Conservation (phyloP, 2,329 filamentous ascomycete species). For the Emergomyces orientalis region DNA sequence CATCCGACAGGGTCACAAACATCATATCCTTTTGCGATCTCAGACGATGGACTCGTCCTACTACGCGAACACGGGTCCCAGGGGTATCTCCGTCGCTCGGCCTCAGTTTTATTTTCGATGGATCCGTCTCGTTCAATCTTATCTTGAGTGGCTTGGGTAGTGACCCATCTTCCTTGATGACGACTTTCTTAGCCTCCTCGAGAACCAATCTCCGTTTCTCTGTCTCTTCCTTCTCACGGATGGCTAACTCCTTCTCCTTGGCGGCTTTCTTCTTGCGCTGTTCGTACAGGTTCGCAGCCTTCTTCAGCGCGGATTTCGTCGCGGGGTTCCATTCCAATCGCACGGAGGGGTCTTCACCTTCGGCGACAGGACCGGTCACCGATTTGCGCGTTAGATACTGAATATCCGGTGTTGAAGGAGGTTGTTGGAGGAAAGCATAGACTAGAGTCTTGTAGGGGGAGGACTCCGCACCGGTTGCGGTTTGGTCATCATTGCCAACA, state of each 20-base stretch:
- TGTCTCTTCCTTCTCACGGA: conserved; percentile 62
- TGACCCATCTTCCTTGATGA: conserved; percentile 58
- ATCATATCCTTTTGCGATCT: conserved; percentile 74
- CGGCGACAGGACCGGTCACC: conserved; percentile 50
- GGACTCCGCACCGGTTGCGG: conserved; percentile 58
- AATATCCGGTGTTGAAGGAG: conserved; percentile 45
- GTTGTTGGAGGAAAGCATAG: conserved; percentile 65
- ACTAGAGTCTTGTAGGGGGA: conserved; percentile 74
- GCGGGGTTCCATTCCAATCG: conserved; percentile 69
- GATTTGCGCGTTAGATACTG: conserved; percentile 62
- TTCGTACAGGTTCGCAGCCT: conserved; percentile 65
- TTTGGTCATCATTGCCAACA: conserved; percentile 58
- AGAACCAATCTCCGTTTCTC: conserved; percentile 61
- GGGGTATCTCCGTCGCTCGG: conserved; percentile 41
- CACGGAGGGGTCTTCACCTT: conserved; percentile 54
- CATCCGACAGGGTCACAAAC: conserved; percentile 79
- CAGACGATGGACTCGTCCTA: conserved; percentile 73
- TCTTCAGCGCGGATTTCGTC: conserved; percentile 77
- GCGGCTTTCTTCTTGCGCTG: conserved; percentile 74
- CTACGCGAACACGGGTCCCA: conserved; percentile 68
- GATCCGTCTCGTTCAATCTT: conserved; percentile 61
- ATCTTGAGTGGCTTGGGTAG: conserved; percentile 68
- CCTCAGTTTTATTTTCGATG: conserved; percentile 48
- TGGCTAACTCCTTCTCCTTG: conserved; percentile 64
- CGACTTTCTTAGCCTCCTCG: conserved; percentile 73